Conservation (phyloP, 352 stramenopile species). For the Phytophthora cactorum region DNA sequence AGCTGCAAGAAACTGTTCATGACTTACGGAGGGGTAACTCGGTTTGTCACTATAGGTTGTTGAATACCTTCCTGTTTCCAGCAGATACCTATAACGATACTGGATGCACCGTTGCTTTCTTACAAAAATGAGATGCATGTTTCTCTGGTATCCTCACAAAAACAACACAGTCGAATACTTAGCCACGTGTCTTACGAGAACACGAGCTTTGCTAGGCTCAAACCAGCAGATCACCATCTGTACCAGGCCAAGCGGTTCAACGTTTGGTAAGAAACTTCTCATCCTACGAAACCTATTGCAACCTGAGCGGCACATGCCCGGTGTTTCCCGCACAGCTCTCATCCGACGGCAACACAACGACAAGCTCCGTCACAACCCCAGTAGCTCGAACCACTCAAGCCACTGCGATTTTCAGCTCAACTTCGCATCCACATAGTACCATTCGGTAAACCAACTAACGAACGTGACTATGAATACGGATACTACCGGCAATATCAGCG, state of each 20-base stretch:
- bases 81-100: too few species aligned
- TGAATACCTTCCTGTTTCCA: too few species aligned
- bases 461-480: slow-evolving; percentile 1
- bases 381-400: slow-evolving; percentile 16
- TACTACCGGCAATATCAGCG: not conserved
- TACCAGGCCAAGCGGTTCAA: not conserved
- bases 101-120: too few species aligned
- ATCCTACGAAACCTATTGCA: not conserved
- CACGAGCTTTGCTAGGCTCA: too few species aligned
- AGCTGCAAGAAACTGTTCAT: not conserved
- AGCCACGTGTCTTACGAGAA: too few species aligned
- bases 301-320: not conserved
- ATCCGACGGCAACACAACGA: not conserved
- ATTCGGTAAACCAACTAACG: too few species aligned
- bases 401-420: not conserved
- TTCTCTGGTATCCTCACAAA: too few species aligned
- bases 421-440: not conserved
- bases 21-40: not conserved
- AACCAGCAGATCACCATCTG: not conserved
- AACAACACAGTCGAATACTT: not conserved
- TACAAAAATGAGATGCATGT: too few species aligned
- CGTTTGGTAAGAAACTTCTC: not conserved
- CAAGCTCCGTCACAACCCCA: slow-evolving; percentile 29
- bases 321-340: slow-evolving; percentile 3
- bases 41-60: not conserved